phyloP scores from a whole-genome alignment of 176 grass and related monocot genomes.

The Phragmites australis region DNA sequence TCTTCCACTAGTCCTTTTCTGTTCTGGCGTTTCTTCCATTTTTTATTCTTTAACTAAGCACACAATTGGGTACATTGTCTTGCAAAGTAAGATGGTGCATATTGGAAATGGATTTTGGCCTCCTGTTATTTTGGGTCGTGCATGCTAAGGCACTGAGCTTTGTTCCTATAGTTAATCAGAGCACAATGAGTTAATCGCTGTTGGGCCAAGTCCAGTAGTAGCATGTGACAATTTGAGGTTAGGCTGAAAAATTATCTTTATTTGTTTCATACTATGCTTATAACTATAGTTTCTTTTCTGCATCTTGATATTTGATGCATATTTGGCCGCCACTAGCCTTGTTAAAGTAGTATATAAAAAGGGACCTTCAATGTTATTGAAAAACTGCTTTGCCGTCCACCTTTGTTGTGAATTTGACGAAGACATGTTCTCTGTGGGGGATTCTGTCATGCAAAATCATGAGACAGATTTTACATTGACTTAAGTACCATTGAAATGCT shows the following conservation, averaged over 20 bases:
- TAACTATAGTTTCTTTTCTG: neutral
- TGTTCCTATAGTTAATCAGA: neutral
- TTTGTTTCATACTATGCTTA: neutral
- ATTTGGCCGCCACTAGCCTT: neutral
- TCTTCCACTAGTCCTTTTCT: too few species aligned
- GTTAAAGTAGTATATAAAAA: too few species aligned
- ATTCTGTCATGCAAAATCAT: neutral
- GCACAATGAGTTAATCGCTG: neutral
- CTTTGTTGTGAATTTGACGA: neutral
- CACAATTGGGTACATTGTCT: too few species aligned
- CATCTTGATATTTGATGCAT: neutral
- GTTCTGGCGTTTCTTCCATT: too few species aligned
- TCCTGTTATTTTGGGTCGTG: too few species aligned
- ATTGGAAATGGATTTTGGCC: too few species aligned
- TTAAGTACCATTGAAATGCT: neutral
- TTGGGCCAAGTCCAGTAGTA: neutral
- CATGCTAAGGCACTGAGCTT: too few species aligned
- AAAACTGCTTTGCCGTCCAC: neutral
- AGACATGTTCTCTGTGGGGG: neutral
- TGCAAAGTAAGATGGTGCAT: too few species aligned
- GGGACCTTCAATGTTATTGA: too few species aligned
- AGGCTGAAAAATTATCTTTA: neutral
- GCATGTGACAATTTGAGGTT: neutral
- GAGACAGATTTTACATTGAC: neutral
- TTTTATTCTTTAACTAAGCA: too few species aligned